Percentiles rank a stretch among this genome's conserved stretches.
Conservation (phyloP, 768 basidiomycete genomes). For the Daedaleopsis nitida region DNA sequence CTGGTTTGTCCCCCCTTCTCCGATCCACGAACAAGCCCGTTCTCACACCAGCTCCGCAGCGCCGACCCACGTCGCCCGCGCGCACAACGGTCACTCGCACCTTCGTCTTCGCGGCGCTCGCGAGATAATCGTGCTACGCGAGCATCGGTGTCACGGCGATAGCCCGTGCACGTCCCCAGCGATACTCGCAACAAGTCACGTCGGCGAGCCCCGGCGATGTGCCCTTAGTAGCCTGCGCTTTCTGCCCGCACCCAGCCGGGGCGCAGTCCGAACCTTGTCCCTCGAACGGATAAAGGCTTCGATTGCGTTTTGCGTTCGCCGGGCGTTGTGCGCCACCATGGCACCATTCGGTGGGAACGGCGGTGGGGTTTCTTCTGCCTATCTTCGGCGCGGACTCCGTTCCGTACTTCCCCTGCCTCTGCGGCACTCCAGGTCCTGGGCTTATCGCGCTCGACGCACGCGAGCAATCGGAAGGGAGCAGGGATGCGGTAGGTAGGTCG, state of each 20-base stretch:
- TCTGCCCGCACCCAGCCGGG: neutral
- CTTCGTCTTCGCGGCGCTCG: neutral
- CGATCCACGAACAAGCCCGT: neutral
- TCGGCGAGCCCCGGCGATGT: neutral
- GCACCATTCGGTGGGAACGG: neutral
- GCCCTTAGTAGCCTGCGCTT: neutral
- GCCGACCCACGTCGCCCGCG: neutral
- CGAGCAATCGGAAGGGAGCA: neutral
- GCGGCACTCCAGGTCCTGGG: neutral
- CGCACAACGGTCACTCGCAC: neutral
- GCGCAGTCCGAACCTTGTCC: conserved; percentile 1
- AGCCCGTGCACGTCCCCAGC: neutral
- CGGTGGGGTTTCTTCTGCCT: conserved; percentile 19
- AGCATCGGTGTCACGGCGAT: neutral
- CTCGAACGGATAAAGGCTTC: neutral
- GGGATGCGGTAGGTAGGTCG: neutral
- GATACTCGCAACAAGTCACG: neutral
- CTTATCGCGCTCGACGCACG: neutral
- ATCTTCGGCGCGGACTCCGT: conserved; percentile 20
- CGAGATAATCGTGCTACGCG: neutral
- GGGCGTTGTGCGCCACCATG: neutral
- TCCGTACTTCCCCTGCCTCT: neutral
- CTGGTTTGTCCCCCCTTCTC: neutral
- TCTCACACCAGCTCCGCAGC: neutral
- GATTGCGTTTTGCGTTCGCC: neutral